Evolutionary conservation across 306 rosid genomes (phyloP).

Genomic region (Gastrolobium bilobum): DNA sequence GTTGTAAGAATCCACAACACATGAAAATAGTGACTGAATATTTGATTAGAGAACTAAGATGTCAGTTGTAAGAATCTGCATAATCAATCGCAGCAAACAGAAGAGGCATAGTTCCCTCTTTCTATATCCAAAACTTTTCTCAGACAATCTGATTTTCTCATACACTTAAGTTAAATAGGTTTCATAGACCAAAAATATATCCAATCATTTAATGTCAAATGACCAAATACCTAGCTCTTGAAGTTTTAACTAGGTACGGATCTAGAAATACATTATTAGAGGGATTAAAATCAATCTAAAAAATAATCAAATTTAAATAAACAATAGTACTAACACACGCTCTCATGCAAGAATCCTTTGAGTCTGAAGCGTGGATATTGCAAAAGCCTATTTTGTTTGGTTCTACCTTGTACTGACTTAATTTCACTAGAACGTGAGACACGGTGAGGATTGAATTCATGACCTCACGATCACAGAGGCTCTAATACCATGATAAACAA

Average conservation of each 20-base stretch:
- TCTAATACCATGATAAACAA: no score
- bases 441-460: no score
- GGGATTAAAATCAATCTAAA: not conserved
- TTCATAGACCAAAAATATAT: not conserved
- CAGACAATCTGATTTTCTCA: not conserved
- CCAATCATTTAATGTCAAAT: not conserved
- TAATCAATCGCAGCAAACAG: not conserved
- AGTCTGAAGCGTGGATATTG: no score
- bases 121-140: not conserved
- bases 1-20: slow-evolving; percentile 3
- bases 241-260: slow-evolving; percentile 5
- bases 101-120: not conserved
- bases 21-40: not conserved
- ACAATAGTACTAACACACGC: not conserved
- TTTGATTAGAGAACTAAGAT: not conserved
- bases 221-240: not conserved
- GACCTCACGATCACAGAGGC: no score
- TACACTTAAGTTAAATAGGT: not conserved
- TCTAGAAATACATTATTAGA: not conserved
- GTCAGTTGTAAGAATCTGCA: not conserved
- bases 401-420: no score
- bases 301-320: not conserved
- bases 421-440: no score
- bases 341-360: not conserved
- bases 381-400: no score